These are phyloP conservation scores for Eutrema heterophyllum DNA, from an alignment of 345 rosid species.

Conservation along the genomic window DNA sequence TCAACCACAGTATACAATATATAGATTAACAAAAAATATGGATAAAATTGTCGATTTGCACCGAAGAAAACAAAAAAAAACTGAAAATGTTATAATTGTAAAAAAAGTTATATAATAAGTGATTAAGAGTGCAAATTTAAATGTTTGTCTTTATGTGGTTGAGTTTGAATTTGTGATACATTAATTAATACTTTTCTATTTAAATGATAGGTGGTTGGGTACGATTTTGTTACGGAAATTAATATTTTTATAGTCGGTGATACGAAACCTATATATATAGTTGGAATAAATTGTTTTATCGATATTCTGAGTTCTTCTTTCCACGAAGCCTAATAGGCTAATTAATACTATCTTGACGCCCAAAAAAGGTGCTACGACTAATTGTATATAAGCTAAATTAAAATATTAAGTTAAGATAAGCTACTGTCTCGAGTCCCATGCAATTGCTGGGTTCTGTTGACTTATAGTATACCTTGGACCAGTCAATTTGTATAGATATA, in stretches of 20 bases:
- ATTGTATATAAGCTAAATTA: conserved; percentile 9
- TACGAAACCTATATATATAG: background rate
- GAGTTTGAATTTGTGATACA: background rate
- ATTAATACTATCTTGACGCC: conserved; percentile 8
- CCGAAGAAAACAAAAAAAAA: no score
- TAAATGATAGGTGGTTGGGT: background rate
- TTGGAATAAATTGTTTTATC: background rate
- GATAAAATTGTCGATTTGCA: no score
- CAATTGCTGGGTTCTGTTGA: conserved; percentile 22
- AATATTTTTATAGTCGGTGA: background rate
- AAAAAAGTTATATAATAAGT: no score
- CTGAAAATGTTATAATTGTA: no score
- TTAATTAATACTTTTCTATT: background rate
- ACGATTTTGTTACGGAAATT: background rate
- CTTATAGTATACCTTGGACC: conserved; percentile 25
- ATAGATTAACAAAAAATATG: no score
- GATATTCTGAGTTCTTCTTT: conserved; percentile 11
- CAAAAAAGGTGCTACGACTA: conserved; percentile 13
- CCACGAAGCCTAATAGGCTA: conserved; percentile 11
- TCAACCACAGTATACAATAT: no score
- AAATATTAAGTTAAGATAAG: background rate
- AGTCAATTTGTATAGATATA: conserved; percentile 1
- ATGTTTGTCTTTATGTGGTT: background rate
- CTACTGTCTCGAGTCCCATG: conserved; percentile 37
- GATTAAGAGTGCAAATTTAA: no score